Conservation (phyloP, 371 early-diverging fungal genomes). For the Circinella minor region DNA sequence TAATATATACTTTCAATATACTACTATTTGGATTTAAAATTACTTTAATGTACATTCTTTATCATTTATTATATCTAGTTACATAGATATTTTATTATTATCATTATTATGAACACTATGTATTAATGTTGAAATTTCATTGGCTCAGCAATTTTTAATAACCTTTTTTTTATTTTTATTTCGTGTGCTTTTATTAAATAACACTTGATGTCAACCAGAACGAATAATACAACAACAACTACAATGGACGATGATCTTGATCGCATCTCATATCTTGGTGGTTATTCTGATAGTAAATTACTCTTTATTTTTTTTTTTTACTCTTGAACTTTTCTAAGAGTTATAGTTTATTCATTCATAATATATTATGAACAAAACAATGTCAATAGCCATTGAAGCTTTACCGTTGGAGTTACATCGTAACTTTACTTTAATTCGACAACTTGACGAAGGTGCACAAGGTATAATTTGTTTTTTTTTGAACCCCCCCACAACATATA, state of each 20-base stretch:
- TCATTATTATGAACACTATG: too few relatives aligned
- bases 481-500: background rate
- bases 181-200: too few relatives aligned
- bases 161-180: background rate
- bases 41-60: too few relatives aligned
- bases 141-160: too few relatives aligned
- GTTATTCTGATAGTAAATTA: conserved; percentile 81
- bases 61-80: too few relatives aligned
- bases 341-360: too few relatives aligned
- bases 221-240: background rate
- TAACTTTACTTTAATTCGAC: conserved; percentile 89
- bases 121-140: too few relatives aligned
- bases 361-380: too few relatives aligned
- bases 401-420: conserved; percentile 88
- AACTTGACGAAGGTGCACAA: conserved; percentile 85
- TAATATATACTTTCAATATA: too few relatives aligned
- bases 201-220: background rate
- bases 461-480: conserved; percentile 49
- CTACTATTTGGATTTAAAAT: too few relatives aligned
- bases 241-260: conserved; percentile 17
- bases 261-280: conserved; percentile 65
- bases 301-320: background rate
- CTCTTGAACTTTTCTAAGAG: too few relatives aligned
- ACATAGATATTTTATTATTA: too few relatives aligned
- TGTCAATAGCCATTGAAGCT: conserved; percentile 75